A percentile compares a stretch with the other conserved stretches of the same genome.
Conservation (phyloP, 2,329 filamentous ascomycete genomes). For the Didymella segeticola region DNA sequence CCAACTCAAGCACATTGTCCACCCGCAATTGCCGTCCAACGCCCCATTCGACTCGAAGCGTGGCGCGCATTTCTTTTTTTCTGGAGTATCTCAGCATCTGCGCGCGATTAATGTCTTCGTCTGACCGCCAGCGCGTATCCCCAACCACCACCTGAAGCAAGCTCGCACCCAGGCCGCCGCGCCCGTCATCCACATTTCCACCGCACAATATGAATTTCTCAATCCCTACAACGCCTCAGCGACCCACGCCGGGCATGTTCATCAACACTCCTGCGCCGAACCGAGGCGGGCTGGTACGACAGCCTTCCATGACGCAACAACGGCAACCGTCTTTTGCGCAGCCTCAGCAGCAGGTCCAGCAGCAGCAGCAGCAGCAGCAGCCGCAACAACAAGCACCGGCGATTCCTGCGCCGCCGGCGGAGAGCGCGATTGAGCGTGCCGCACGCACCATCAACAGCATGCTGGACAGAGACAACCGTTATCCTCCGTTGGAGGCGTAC, state of each 20-base stretch:
- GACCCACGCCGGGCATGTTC: conserved; percentile 77
- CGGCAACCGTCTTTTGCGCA: conserved; percentile 37
- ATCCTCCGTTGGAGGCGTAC: conserved; percentile 88
- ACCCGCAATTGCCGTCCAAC: conserved; percentile 37
- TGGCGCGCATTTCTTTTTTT: conserved; percentile 25
- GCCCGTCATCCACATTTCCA: conserved; percentile 18
- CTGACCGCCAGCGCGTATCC: conserved; percentile 37
- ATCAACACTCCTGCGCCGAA: conserved; percentile 72
- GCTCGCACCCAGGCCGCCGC: conserved; percentile 30
- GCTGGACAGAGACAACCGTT: conserved; percentile 76
- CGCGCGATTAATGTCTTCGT: conserved; percentile 40
- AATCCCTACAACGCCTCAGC: conserved; percentile 64
- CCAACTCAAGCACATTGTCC: conserved; percentile 25
- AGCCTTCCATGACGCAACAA: conserved; percentile 28
- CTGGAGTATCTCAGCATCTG: conserved; percentile 15
- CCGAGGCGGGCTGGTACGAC: conserved; percentile 37
- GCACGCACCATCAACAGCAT: conserved; percentile 83
- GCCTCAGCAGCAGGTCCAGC: conserved; percentile 22
- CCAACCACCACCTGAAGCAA: conserved; percentile 36
- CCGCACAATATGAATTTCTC: conserved; percentile 38
- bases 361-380: conserved; percentile 29
- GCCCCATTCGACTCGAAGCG: conserved; percentile 22
- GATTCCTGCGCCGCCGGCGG: conserved; percentile 30
- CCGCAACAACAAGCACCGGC: conserved; percentile 30
- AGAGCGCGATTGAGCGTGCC: conserved; percentile 76